These are phyloP conservation scores for Carex cristatella DNA, from an alignment of 176 grass and related monocot species.

Conservation along the genomic window DNA sequence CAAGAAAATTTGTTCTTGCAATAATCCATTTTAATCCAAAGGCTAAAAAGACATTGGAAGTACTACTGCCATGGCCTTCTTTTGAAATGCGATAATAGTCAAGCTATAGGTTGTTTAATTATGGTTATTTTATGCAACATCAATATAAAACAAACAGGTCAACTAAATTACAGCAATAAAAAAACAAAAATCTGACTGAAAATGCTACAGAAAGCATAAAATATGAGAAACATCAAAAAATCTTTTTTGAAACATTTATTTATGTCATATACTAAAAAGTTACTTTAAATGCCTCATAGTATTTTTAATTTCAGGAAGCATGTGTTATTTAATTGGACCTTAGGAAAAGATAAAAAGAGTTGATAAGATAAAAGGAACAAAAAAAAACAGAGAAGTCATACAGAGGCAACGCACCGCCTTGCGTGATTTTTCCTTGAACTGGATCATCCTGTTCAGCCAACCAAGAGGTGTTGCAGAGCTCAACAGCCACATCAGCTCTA, in stretches of 20 bases:
- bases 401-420: conserved; percentile 97
- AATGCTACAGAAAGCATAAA: not conserved
- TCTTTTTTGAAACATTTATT: not conserved
- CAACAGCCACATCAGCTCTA: conserved; percentile 97
- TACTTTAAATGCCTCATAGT: not conserved
- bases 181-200: not conserved
- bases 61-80: not conserved
- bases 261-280: not conserved
- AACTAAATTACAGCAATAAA: not conserved
- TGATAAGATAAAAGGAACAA: conserved; percentile 27
- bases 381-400: conserved; percentile 50
- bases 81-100: not conserved
- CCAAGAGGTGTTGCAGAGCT: conserved; percentile 95
- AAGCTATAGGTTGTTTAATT: not conserved
- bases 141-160: not conserved
- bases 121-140: not conserved
- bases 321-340: conserved; percentile 12
- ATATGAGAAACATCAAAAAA: not conserved
- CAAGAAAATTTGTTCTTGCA: not conserved
- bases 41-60: too few relatives aligned
- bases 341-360: not conserved
- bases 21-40: not conserved
- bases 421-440: conserved; percentile 98
- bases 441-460: conserved; percentile 97
- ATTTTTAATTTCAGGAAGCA: not conserved